Percentiles rank a stretch among this genome's conserved stretches.
Conservation (phyloP, 2,329 filamentous ascomycete species). For the Cryphonectria nitschkei region DNA sequence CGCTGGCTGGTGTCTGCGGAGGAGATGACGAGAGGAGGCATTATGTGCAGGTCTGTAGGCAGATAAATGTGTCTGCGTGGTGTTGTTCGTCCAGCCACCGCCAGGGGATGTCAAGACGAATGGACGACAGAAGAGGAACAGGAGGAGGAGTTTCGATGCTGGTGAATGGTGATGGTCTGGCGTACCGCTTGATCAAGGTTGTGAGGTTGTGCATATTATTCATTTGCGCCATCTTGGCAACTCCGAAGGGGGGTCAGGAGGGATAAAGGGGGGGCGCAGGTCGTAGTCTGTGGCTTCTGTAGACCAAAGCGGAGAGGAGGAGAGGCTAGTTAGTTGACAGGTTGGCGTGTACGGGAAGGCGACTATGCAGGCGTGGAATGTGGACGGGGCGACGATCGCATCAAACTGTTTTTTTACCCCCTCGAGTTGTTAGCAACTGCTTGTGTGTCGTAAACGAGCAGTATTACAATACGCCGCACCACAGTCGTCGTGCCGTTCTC, state of each 20-base stretch:
- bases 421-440: neutral
- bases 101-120: neutral
- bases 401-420: neutral
- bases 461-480: neutral
- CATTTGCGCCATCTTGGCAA: constrained; percentile 28
- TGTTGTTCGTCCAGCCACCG: neutral
- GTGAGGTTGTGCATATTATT: constrained; percentile 95
- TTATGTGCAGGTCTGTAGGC: constrained; percentile 17
- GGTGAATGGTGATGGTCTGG: constrained; percentile 11
- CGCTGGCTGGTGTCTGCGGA: constrained; percentile 35
- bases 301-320: constrained; percentile 11
- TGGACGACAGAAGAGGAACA: neutral
- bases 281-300: constrained; percentile 23
- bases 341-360: constrained; percentile 1
- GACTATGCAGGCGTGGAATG: neutral
- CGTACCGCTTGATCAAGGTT: constrained; percentile 96
- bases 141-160: neutral
- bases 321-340: constrained; percentile 20
- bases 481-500: neutral
- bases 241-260: neutral
- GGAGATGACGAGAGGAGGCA: constrained; percentile 31
- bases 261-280: constrained; percentile 6
- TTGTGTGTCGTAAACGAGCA: neutral
- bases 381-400: neutral
- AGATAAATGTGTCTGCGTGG: constrained; percentile 10